phyloP scores from a whole-genome alignment of 768 basidiomycete species.

The Cystobasidium onofrii region DNA sequence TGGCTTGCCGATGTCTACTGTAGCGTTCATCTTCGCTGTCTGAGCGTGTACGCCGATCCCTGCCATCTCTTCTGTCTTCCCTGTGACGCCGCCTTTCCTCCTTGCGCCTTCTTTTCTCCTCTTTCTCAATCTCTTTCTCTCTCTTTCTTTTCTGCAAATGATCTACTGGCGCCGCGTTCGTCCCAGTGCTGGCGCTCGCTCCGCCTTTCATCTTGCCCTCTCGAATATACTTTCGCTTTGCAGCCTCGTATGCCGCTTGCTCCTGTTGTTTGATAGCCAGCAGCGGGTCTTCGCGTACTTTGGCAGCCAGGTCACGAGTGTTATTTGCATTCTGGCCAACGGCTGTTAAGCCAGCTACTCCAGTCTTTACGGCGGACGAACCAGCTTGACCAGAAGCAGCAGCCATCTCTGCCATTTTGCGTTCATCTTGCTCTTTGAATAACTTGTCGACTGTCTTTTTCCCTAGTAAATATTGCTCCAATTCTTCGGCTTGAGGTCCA shows the following conservation, averaged over 20 bases:
- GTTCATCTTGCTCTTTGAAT: conserved; percentile 76
- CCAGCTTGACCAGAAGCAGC: conserved; percentile 15
- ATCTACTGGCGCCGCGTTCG: conserved; percentile 41
- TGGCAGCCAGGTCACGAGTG: conserved; percentile 74
- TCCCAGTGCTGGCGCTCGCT: conserved; percentile 38
- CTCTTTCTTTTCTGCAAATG: conserved; percentile 44
- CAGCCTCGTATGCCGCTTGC: conserved; percentile 72
- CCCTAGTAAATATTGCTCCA: conserved; percentile 92
- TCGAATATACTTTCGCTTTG: conserved; percentile 14
- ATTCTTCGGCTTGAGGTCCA: conserved; percentile 73
- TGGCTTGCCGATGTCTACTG: not conserved
- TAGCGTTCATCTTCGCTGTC: conserved; percentile 6
- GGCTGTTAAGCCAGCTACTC: conserved; percentile 33
- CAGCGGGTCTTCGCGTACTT: conserved; percentile 91
- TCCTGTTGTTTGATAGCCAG: conserved; percentile 98
- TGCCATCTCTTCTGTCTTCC: conserved; percentile 38
- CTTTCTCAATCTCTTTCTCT: conserved; percentile 42
- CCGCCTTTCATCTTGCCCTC: conserved; percentile 48
- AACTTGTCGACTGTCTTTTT: conserved; percentile 98
- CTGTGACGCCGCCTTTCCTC: conserved; percentile 40
- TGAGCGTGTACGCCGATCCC: conserved; percentile 29
- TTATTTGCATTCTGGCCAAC: conserved; percentile 70
- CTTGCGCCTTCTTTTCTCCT: conserved; percentile 35
- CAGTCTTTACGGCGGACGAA: not conserved
- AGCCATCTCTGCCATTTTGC: conserved; percentile 28